Conservation (phyloP, 1,284 basidiomycete genomes). For the Xerocomus minutiporus region DNA sequence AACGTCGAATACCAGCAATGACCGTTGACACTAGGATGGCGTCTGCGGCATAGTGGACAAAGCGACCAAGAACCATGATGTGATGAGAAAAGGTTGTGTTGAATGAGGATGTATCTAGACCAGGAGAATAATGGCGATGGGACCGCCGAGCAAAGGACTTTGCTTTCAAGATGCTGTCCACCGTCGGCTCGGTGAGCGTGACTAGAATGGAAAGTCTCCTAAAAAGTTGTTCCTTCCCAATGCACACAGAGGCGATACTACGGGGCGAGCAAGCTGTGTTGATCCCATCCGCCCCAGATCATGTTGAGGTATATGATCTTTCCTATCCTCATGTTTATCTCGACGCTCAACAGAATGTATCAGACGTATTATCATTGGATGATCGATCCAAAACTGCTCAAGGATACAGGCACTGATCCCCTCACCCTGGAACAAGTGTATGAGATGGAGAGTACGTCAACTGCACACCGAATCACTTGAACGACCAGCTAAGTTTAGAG, state of each 20-base stretch:
- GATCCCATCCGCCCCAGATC: slow-evolving; percentile 68
- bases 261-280: slow-evolving; percentile 60
- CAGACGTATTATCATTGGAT: slow-evolving; percentile 93
- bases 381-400: slow-evolving; percentile 69
- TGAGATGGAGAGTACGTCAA: slow-evolving; percentile 81
- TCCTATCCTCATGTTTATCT: background rate
- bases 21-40: slow-evolving; percentile 85
- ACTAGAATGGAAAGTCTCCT: slow-evolving; percentile 23
- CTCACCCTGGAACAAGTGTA: slow-evolving; percentile 82
- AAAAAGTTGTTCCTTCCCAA: slow-evolving; percentile 1
- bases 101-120: background rate
- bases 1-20: slow-evolving; percentile 86
- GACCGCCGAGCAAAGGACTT: too few relatives aligned
- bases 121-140: background rate
- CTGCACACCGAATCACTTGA: background rate
- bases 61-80: slow-evolving; percentile 71
- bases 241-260: slow-evolving; percentile 40
- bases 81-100: background rate
- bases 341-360: background rate
- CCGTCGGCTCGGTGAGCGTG: background rate
- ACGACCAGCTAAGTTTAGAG: background rate
- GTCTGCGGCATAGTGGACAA: slow-evolving; percentile 84
- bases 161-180: background rate
- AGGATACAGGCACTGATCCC: slow-evolving; percentile 84
- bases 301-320: slow-evolving; percentile 50